phyloP scores from a whole-genome alignment of 2,329 filamentous ascomycete species.

The Immersiporthe knoxdaviesiana region DNA sequence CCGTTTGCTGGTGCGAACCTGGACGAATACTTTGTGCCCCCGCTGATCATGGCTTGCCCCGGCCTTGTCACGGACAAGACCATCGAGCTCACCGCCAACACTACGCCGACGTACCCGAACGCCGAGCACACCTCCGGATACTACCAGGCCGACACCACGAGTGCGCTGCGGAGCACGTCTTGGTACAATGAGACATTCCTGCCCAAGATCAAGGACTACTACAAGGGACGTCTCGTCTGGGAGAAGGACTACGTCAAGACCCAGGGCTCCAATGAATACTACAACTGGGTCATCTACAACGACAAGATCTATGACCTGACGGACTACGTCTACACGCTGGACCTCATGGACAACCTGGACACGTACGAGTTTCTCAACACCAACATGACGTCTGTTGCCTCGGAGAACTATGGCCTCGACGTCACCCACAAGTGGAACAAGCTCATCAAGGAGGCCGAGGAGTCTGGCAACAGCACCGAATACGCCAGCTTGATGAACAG shows the following conservation, averaged over 20 bases:
- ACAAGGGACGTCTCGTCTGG: slow-evolving; percentile 84
- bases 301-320: slow-evolving; percentile 84
- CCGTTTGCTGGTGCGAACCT: slow-evolving; percentile 78
- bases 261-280: slow-evolving; percentile 68
- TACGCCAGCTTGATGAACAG: slow-evolving; percentile 62
- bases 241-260: slow-evolving; percentile 59
- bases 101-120: slow-evolving; percentile 56
- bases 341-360: slow-evolving; percentile 56
- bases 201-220: slow-evolving; percentile 81
- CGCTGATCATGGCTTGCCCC: slow-evolving; percentile 73
- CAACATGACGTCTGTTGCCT: slow-evolving; percentile 68
- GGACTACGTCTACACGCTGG: slow-evolving; percentile 82
- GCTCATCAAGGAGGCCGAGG: slow-evolving; percentile 48
- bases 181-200: slow-evolving; percentile 82
- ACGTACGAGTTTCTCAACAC: slow-evolving; percentile 74
- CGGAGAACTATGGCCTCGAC: slow-evolving; percentile 77
- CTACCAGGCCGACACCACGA: slow-evolving; percentile 57
- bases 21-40: slow-evolving; percentile 83
- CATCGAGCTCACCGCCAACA: slow-evolving; percentile 65
- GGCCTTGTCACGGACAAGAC: slow-evolving; percentile 67
- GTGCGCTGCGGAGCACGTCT: slow-evolving; percentile 61
- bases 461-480: slow-evolving; percentile 54
- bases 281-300: slow-evolving; percentile 80
- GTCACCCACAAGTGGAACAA: slow-evolving; percentile 69
- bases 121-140: slow-evolving; percentile 74